These are phyloP conservation scores for Antitrichia curtipendula DNA, from an alignment of 225 moss, liverwort and hornwort genomes.

Conservation along the genomic window DNA sequence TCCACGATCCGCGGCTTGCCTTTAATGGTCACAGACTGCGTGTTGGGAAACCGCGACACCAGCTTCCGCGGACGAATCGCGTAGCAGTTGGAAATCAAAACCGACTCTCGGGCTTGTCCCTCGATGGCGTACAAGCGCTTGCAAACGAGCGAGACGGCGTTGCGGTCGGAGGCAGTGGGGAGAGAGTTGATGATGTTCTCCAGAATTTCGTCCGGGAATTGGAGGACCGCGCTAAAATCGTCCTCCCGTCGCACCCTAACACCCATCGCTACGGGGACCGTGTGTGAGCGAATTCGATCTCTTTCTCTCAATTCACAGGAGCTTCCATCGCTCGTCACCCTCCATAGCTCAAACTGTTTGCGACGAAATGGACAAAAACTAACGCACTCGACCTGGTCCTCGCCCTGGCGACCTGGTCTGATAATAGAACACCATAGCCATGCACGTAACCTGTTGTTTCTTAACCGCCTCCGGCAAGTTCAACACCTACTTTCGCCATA, in stretches of 20 bases:
- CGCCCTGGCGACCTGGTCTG: not conserved
- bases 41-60: slow-evolving; percentile 20
- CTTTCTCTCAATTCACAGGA: not conserved
- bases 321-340: not conserved
- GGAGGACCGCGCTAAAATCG: not conserved
- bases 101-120: slow-evolving; percentile 15
- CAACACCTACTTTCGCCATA: not conserved
- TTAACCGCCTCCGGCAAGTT: not conserved
- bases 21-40: slow-evolving; percentile 29
- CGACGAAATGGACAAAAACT: not conserved
- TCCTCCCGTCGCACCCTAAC: not conserved
- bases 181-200: slow-evolving; percentile 13
- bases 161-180: slow-evolving; percentile 1
- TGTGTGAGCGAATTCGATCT: not conserved
- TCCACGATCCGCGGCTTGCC: slow-evolving; percentile 52
- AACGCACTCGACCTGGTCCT: not conserved
- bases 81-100: slow-evolving; percentile 42
- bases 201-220: slow-evolving; percentile 33
- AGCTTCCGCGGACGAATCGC: slow-evolving; percentile 18
- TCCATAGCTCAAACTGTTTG: not conserved
- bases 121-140: slow-evolving; percentile 28
- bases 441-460: not conserved
- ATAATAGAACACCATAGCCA: not conserved
- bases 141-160: slow-evolving; percentile 28
- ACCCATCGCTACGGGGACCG: not conserved